Evolutionary conservation across 805 yeast genomes (phyloP), one percentile per base, ranked within the genome.

Genomic region (Schizosaccharomyces octosporus): DNA sequence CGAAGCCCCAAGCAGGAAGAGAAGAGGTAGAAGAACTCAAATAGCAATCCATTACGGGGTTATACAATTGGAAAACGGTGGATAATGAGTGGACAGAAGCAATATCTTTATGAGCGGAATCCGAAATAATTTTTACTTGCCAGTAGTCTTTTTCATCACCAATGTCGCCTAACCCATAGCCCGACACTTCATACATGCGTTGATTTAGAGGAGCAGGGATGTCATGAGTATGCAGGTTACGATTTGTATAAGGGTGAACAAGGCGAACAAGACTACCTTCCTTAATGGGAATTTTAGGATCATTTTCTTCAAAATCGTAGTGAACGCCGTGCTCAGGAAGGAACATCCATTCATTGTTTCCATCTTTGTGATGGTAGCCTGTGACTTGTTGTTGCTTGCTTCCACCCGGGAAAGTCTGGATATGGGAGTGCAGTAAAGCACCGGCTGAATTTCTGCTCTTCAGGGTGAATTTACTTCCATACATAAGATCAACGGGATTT

Each of bases 1-100:
- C 81, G 79, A 90, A 93, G 24, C 98, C 99, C 99, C 99, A 93
- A 19, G 81, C 82, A 21, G 99, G 99, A 69, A 89, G 82, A 29
- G 80, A 70, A 65, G 75, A 73, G 57, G 96, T 97, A 11, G 93
- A 78, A 15, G 90, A 85, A 65, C 89, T 85, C 69, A 93, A 74
- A 71, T 88, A 89, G 71, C 97, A 94, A 54, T 85, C 84, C 67
- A 87, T 71, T 9, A 71, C 79, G 65, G 76, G 76, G 71, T 83
- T 83, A 67, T 76, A 80, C 66, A 93, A 74, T 72, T 96, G 79
- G 73, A 93, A 81, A 27, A 87, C 81, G 1, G 95, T 78, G 45
- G 96, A 81, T 64, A 89, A 78, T 19, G 97, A 93, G 72, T 86
- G 95, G 61, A 87, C 68, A 62, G 74, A 71, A 6, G 72, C 54